Conservation (phyloP, 768 basidiomycete species). For the Postia placenta region DNA sequence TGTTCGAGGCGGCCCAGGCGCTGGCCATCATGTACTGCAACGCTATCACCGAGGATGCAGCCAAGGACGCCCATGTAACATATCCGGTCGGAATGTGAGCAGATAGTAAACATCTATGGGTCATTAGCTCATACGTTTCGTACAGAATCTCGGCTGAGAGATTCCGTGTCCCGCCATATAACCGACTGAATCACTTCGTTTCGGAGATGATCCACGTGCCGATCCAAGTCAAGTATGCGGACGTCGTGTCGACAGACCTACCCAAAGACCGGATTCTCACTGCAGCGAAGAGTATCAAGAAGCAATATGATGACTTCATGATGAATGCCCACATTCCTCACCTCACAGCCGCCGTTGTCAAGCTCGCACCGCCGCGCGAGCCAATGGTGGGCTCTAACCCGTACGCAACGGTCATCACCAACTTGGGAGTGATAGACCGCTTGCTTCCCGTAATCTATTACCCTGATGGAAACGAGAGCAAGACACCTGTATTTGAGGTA, state of each 20-base stretch:
- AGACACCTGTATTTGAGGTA: too few relatives aligned
- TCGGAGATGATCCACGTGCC: neutral
- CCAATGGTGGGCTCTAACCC: neutral
- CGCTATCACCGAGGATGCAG: too few relatives aligned
- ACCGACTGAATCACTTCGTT: neutral
- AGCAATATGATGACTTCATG: neutral
- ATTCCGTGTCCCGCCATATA: neutral
- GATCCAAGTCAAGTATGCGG: neutral
- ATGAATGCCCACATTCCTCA: neutral
- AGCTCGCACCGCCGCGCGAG: neutral
- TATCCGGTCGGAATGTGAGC: too few relatives aligned
- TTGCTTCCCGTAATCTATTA: conserved; percentile 1
- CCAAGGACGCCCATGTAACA: too few relatives aligned
- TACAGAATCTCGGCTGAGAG: too few relatives aligned
- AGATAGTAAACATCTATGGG: too few relatives aligned
- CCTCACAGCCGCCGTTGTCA: neutral
- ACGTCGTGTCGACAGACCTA: neutral
- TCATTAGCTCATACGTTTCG: too few relatives aligned
- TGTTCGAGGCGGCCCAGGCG: too few relatives aligned
- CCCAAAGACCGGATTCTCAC: neutral
- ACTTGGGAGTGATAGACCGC: conserved; percentile 1
- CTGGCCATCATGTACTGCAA: too few relatives aligned
- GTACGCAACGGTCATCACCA: neutral
- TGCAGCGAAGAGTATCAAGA: neutral
- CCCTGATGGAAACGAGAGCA: too few relatives aligned